Evolutionary conservation across 495 filamentous ascomycete species (phyloP), one percentile per base, ranked within the genome.

Genomic region (Sporormia fimetaria): DNA sequence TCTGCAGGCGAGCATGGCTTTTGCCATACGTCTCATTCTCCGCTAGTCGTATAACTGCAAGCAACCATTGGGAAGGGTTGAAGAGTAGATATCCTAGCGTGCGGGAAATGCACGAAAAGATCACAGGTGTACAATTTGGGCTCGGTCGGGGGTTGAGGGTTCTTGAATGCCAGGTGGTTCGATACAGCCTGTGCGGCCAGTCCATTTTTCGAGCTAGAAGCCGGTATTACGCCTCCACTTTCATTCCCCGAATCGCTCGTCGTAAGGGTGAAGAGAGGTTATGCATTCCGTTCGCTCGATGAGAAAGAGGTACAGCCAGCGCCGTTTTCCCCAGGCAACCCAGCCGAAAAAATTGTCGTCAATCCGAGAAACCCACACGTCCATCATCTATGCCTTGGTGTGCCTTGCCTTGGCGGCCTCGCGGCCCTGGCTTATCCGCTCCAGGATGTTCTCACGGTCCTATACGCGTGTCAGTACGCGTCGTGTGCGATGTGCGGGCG

Each of bases 381-480:
- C 75, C 76, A 36, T 60, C 57, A 26, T 42, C 28, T 55, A 50
- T 38, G 64, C 68, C 56, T 72, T 71, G 40, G 51, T 47, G 59
- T 60, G 59, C 39, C 52, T 57, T 37, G 21, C 29, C 18, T 34
- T 34, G 6, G 33, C 37, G 1, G 28, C 28, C 70, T 87, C 81
- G 54, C 83, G 75, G 55, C 84, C 83, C 55, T 75, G 67, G 59
- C 70, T 74, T 61, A 78, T 80, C 65, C 88, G 78, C 70, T 85
- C 85, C 40, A 95, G 72, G 61, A 96, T 90, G 63, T 69, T 70
- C 73, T 96, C 88, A 57, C 90, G 83, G 69, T 99, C 90, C 80
- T 94, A 92, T n/a, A 69, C 94, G 86, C 54, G 8, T 32, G 34
- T 49, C 21, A 49, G 46, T 24, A 18, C 12, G 10, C 14, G n/a